Conservation (phyloP, 371 early-diverging fungal species). For the Rhizopus microsporus region DNA sequence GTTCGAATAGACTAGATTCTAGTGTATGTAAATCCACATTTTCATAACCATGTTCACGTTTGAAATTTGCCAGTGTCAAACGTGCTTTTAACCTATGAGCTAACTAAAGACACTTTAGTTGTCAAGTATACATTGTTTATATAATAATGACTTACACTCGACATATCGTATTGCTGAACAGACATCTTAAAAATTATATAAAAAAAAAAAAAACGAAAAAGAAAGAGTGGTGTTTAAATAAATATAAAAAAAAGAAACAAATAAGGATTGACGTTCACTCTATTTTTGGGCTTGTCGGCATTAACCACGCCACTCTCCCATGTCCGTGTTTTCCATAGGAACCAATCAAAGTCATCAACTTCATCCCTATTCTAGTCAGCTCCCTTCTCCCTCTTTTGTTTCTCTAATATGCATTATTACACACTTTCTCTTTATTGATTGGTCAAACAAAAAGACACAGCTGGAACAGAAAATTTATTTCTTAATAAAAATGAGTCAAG, state of each 20-base stretch:
- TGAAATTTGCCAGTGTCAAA: conserved; percentile 32
- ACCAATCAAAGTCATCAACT: too few relatives aligned
- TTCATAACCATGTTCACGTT: conserved; percentile 31
- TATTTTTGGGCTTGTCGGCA: too few relatives aligned
- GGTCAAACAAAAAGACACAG: too few relatives aligned
- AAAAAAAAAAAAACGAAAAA: conserved; percentile 1
- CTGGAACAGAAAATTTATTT: too few relatives aligned
- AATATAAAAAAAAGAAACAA: background rate
- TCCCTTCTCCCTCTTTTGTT: too few relatives aligned
- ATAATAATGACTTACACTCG: background rate
- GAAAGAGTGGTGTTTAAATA: too few relatives aligned
- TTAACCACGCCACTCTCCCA: too few relatives aligned
- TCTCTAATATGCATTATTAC: too few relatives aligned
- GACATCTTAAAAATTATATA: background rate
- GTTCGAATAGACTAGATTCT: conserved; percentile 18
- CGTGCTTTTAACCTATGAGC: conserved; percentile 26
- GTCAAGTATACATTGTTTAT: background rate
- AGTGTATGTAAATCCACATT: conserved; percentile 21
- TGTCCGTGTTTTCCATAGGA: too few relatives aligned
- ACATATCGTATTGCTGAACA: conserved; percentile 3
- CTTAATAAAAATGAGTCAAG: too few relatives aligned
- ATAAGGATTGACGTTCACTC: background rate
- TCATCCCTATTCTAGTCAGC: too few relatives aligned
- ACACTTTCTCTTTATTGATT: too few relatives aligned
- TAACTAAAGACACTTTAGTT: conserved; percentile 9